Conservation (phyloP, 495 filamentous ascomycete species). For the Lophiostoma macrostomum region DNA sequence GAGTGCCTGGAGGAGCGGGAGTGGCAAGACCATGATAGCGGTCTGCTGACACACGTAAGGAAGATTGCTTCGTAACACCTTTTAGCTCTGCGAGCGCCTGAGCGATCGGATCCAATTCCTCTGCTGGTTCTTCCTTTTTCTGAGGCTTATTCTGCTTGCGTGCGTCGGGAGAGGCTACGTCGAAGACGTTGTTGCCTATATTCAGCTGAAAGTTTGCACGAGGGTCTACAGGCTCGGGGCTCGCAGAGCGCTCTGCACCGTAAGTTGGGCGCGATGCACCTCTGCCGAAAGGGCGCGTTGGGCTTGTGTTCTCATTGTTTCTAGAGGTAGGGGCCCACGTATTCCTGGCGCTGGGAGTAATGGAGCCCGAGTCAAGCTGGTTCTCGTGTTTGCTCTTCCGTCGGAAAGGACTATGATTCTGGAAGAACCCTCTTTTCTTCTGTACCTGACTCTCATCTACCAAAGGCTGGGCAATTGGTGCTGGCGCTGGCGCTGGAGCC, state of each 20-base stretch:
- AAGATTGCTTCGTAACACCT: conserved; percentile 73
- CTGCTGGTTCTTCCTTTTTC: conserved; percentile 45
- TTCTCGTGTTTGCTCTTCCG: conserved; percentile 88
- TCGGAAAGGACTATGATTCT: conserved; percentile 82
- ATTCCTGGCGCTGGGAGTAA: conserved; percentile 50
- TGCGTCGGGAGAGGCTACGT: conserved; percentile 80
- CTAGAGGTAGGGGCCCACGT: conserved; percentile 56
- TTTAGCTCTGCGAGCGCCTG: conserved; percentile 90
- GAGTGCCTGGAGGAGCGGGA: conserved; percentile 57
- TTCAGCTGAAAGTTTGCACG: conserved; percentile 93
- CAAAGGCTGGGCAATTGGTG: too few species aligned
- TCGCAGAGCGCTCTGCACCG: conserved; percentile 45
- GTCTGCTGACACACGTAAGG: conserved; percentile 82
- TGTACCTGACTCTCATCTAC: conserved; percentile 64
- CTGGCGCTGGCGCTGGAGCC: conserved; percentile 45
- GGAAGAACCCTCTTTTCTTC: conserved; percentile 93
- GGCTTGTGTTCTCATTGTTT: conserved; percentile 39
- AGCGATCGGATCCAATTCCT: conserved; percentile 82
- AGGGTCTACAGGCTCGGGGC: conserved; percentile 89
- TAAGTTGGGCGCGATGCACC: conserved; percentile 25
- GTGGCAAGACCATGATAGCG: conserved; percentile 87
- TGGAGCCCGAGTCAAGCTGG: conserved; percentile 47
- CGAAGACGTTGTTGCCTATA: conserved; percentile 93
- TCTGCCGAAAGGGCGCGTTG: conserved; percentile 33
- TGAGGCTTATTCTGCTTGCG: conserved; percentile 34